Base-by-base conservation (phyloP, 1,284 basidiomycete species). In the Coniferiporia sulphurascens region DNA sequence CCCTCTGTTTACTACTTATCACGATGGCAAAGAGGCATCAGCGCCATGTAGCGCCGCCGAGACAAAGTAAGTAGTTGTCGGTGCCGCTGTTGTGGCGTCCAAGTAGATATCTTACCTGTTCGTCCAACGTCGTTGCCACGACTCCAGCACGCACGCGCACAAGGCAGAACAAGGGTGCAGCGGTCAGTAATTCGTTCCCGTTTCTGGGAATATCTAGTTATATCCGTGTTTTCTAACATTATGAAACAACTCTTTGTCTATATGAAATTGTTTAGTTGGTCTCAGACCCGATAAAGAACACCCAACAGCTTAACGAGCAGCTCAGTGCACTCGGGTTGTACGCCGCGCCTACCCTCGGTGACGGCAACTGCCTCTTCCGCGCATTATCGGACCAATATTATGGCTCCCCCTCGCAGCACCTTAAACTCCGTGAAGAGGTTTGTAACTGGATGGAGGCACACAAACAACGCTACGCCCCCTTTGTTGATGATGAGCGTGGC, bases 311-410 rank as follows among this genome's bases (percentile, higher is more conserved):
- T 65, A 82, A 77, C 19, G 76, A 79, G 60, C 89, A 91, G 72
- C 81, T 93, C 36, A 81, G 83, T 52, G 78, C 83, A 7, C 74
- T 91, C 50, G 90, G 90, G 4, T 76, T 93, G 27, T 93, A 93
- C 70, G 86, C 89, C 41, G 88, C 88, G 13, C 78, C 83, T 63
- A 91, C 87, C 38, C 72, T 91, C 48, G 91, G 91, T 51, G 91
- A 94, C 71, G 91, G 92, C 53, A 94, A 94, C 73, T 94, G 91
- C 73, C 82, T 94, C 58, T 94, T 93, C 72, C 86, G 91, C 52
- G 87, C 89, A 1, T 77, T 92, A 57, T 85, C 85, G 53, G 88
- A 91, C 72, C 89, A 96, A 72, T 77, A 93, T 32, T 86, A 89
- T 67, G 94, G 94, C 59, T 80, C 86, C 1, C 84, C 87, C 9